A percentile compares a stretch with the other conserved stretches of the same genome.
These are phyloP conservation scores for Rickenella mellea DNA, from an alignment of 768 basidiomycete genomes.

Conservation along the genomic window DNA sequence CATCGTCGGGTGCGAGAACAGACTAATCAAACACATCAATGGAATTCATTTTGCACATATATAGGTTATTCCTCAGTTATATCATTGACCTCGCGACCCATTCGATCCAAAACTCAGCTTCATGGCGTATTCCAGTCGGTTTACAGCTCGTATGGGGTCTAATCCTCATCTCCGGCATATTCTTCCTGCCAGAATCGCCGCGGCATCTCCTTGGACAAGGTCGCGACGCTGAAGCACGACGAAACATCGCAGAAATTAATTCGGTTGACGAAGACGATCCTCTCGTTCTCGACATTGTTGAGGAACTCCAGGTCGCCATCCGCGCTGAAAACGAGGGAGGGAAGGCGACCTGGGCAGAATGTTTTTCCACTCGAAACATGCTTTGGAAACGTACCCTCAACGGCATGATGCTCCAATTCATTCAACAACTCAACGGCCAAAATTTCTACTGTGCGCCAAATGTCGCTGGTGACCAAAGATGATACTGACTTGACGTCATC, in stretches of 20 bases:
- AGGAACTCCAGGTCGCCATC: conserved; percentile 59
- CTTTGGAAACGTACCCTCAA: conserved; percentile 69
- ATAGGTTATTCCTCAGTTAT: conserved; percentile 65
- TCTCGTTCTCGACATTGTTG: conserved; percentile 48
- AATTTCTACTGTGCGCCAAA: conserved; percentile 61
- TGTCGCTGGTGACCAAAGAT: neutral
- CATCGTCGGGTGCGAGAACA: conserved; percentile 49
- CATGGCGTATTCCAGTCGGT: conserved; percentile 71
- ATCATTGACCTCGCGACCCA: conserved; percentile 63
- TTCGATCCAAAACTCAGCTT: conserved; percentile 41
- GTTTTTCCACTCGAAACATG: conserved; percentile 59
- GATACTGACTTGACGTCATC: neutral
- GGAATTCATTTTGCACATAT: neutral
- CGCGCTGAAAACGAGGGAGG: conserved; percentile 71
- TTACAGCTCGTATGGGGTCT: conserved; percentile 65
- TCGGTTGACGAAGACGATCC: conserved; percentile 47
- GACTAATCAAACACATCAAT: neutral
- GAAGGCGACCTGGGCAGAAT: conserved; percentile 70
- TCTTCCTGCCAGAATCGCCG: conserved; percentile 76
- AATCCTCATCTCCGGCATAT: conserved; percentile 55
- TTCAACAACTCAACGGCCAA: conserved; percentile 74
- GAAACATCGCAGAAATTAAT: conserved; percentile 59
- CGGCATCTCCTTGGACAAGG: conserved; percentile 62
- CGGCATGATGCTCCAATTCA: conserved; percentile 78
- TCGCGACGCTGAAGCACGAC: conserved; percentile 42